Base-by-base conservation (phyloP, 441 rosid species). In the Flueggea neowawraea region DNA sequence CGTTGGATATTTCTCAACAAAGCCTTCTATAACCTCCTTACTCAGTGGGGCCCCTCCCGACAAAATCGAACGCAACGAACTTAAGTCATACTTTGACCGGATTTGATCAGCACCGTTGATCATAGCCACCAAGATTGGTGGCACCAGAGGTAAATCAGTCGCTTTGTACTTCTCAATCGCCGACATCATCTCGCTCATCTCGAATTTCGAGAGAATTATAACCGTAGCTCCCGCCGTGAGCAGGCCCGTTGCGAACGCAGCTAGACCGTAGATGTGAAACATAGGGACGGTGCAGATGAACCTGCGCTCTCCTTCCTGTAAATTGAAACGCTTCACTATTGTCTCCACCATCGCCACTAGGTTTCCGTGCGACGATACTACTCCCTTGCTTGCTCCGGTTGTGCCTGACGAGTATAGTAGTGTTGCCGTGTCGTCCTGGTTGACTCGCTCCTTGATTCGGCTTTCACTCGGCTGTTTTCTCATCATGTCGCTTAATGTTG, bases 361-460 rank as follows among this genome's bases (percentile, higher is more conserved):
- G 69, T 82, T 94, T n/a, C 87, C 74, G 70, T 94, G 97, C 4
- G 98, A 89, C 2, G 98, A 84, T 7, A 83, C 84, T 65, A 94
- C 97, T 31, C 98, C 97, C 57, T 94, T 94, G 76, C 96, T 91
- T 51, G 77, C 85, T 33, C 98, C 96, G 0, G 97, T 91, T 14
- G 97, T 94, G 28, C 98, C 96, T 0, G 97, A 94, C 12, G 97
- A 94, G 80, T 94, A 94, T n/a, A 94, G 96, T 32, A 94, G 74
- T 51, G 90, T 84, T 12, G 98, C 97, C 11, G 90, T 83, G 75
- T 94, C 97, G 28, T 89, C 82, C 71, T 80, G 85, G 72, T 66
- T 61, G 55, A 94, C 84, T 73, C 85, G 89, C 52, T 89, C 89
- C 64, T 51, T 75, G 28, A 87, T 81, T 62, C 84, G 85, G 44